Evolutionary conservation across 176 grass and related monocot genomes (phyloP).

Genomic region (Oryza meyeriana): DNA sequence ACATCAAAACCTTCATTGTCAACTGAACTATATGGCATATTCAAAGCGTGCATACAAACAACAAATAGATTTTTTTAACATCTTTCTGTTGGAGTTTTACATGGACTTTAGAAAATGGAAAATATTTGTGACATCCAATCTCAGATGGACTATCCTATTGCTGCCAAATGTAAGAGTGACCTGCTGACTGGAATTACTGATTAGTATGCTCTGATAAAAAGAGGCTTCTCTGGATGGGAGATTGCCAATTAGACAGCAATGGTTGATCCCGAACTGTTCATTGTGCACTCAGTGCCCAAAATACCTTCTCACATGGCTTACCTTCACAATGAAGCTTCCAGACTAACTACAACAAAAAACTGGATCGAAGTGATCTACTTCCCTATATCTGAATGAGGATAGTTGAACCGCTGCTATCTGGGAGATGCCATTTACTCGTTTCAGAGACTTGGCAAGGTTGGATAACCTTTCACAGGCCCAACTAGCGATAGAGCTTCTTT

Average conservation of each 20-base stretch:
- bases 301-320: neutral
- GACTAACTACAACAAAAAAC: neutral
- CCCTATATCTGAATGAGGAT: neutral
- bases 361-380: neutral
- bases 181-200: neutral
- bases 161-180: neutral
- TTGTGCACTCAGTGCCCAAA: neutral
- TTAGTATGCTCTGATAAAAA: neutral
- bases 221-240: neutral
- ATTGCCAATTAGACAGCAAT: neutral
- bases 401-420: neutral
- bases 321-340: neutral
- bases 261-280: neutral
- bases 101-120: neutral
- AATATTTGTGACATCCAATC: neutral
- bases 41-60: neutral
- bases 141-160: neutral
- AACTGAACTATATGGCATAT: neutral
- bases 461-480: slow-evolving; percentile 63
- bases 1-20: neutral
- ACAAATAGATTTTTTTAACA: neutral
- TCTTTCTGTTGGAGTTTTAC: neutral
- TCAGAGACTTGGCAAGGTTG: neutral
- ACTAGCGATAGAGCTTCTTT: slow-evolving; percentile 64
- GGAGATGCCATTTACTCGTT: slow-evolving; percentile 5